A percentile compares a stretch with the other conserved stretches of the same genome.
These are phyloP conservation scores for Amaranthus cruentus DNA, from an alignment of 148 eudicot species.

Conservation along the genomic window DNA sequence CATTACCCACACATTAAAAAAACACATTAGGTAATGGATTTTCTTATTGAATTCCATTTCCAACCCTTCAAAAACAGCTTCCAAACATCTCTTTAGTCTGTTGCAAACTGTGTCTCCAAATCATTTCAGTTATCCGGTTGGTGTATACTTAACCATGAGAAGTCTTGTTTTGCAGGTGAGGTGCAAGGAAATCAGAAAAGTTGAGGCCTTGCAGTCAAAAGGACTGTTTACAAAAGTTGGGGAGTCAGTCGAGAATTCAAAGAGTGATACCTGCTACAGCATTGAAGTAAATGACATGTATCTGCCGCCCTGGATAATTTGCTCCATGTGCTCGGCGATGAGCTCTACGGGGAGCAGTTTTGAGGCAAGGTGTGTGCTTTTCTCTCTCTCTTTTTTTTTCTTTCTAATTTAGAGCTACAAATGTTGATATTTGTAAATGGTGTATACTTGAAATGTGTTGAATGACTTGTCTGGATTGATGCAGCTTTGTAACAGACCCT, in stretches of 20 bases:
- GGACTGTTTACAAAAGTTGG: constrained; percentile 29
- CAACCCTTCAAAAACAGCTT: too few species aligned
- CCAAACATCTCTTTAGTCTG: too few species aligned
- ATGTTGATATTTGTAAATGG: neutral
- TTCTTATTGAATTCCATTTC: too few species aligned
- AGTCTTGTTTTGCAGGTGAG: constrained; percentile 42
- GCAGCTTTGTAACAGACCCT: constrained; percentile 73
- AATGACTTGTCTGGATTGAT: neutral
- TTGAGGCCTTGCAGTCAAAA: constrained; percentile 36
- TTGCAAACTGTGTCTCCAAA: too few species aligned
- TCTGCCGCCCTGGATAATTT: constrained; percentile 82
- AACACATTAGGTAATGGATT: too few species aligned
- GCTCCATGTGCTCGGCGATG: constrained; percentile 53
- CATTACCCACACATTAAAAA: too few species aligned
- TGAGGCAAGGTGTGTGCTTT: constrained; percentile 61
- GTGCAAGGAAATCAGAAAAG: constrained; percentile 76
- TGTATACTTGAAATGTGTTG: neutral
- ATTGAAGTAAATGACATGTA: constrained; percentile 70
- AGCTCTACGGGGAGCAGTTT: constrained; percentile 51
- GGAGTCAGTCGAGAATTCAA: constrained; percentile 38
- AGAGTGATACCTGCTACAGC: constrained; percentile 55
- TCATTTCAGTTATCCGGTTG: too few species aligned
- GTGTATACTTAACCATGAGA: too few species aligned
- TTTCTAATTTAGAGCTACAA: too few species aligned
- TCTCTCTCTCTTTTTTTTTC: neutral